Evolutionary conservation across 192 early-diverging fungal species (phyloP), one percentile per base, ranked within the genome.

Genomic region (Cetraspora pellucida): DNA sequence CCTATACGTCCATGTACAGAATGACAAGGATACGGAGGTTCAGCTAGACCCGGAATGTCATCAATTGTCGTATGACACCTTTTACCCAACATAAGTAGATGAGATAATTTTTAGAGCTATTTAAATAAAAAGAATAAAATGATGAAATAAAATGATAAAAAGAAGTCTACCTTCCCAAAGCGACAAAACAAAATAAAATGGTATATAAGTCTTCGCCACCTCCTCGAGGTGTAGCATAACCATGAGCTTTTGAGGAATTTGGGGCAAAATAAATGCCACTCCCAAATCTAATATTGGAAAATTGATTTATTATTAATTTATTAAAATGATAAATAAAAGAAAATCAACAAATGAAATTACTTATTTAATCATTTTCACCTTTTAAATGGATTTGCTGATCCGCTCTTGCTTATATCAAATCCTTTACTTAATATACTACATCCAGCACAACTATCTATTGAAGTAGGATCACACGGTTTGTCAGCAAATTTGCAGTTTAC

Each of bases 231-330:
- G 57, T 61, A 43, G 71, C 77, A 72, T 78, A 78, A 52, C 67
- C 59, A 50, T 78, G 77, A 7, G 77, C 77, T 74, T 78, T 78
- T 25, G 77, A 78, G 21, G 77, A 72, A 72, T 78, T 78, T 3
- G 67, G 47, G 6, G 77, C 77, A 21, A 78, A 78, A 60, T 78
- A 78, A 43, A 78, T 74, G 14, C 77, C 77, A 10, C 69, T 16
- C 27, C 77, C 77, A 60, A 63, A 78, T 46, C 77, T 78, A 30
- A 37, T 72, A 72, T 19, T 13, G 10, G 73, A 54, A 43, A 37
- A 21, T 59, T 63, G 28, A 52, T 21, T 58, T 54, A n/a, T n/a
- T 37, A 37, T 60, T 49, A 3, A 61, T 21, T 46, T 23, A 19
- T 9, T n/a, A 10, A 9, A 49, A 19, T 73, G 14, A 52, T 52